Base-by-base conservation (phyloP, 2,329 filamentous ascomycete genomes). In the Microcera coccophila region DNA sequence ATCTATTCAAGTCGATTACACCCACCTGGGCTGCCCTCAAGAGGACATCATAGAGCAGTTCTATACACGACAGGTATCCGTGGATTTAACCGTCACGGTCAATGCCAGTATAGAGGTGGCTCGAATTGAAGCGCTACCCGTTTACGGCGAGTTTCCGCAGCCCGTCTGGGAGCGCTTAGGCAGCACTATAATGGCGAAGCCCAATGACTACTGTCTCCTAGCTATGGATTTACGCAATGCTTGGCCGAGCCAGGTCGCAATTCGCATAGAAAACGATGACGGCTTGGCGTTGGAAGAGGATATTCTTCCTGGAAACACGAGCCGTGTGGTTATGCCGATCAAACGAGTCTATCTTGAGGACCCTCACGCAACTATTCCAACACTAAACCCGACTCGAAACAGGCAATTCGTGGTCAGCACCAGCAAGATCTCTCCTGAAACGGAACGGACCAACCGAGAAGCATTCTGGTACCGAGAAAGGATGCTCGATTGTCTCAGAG, bases 321-420 rank as follows among this genome's bases (percentile, higher is more conserved):
- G 79, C 37, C 82, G 90, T 2, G 71, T 95, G 24, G 77, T 91
- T 39, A 70, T 95, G 10, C 83, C 90, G 0, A 71, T 95, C 3
- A 85, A 80, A 41, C 81, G 87, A 26, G 74, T 94, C 29, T 87
- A 86, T 60, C 64, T 95, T 16, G 74, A 82, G n/a, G 79, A 93
- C 48, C 82, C 88, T 3, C 81, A 90, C 58, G 82, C 83, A 2
- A 74, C 84, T 2, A 87, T 96, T 29, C 90, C 90, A 1, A 84
- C 82, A 1, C 73, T 95, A 9, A 90, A 91, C 52, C 85, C 85
- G 1, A 82, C 84, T 1, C 82, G 85, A n/a, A 85, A 89, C 59
- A 79, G 90, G n/a, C 90, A 96, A 60, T 96, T 95, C 57, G 87
- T 96, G 21, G 87, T 95, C 33, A 93, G 86, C 64, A 79, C 83